phyloP scores from a whole-genome alignment of 768 basidiomycete species.

The Mycena pura region DNA sequence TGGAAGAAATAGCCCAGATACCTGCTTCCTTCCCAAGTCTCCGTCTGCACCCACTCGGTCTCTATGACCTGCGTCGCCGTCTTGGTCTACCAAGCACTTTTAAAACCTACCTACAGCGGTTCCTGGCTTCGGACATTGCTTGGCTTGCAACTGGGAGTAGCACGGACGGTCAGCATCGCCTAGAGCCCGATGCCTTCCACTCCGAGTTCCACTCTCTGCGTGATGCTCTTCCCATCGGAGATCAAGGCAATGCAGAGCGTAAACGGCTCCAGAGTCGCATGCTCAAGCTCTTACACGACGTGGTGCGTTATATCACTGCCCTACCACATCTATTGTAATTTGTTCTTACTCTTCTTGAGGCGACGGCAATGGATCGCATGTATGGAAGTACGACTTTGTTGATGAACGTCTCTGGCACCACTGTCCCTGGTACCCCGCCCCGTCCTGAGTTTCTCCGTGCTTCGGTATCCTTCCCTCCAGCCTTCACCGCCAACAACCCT shows the following conservation, averaged over 20 bases:
- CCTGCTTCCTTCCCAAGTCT: not conserved
- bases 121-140: not conserved
- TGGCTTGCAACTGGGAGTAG: not conserved
- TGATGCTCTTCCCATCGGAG: not conserved
- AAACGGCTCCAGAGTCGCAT: not conserved
- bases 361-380: slow-evolving; percentile 7
- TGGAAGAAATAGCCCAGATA: not conserved
- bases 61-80: not conserved
- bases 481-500: not conserved
- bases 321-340: not conserved
- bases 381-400: slow-evolving; percentile 14
- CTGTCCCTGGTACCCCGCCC: not conserved
- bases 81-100: not conserved
- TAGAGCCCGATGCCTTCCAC: not conserved
- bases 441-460: slow-evolving; percentile 1
- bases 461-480: slow-evolving; percentile 3
- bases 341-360: not conserved
- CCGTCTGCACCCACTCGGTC: not conserved
- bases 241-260: not conserved
- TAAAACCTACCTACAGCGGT: not conserved
- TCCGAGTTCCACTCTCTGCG: not conserved
- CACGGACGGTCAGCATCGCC: not conserved
- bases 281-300: not conserved
- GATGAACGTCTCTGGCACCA: slow-evolving; percentile 13
- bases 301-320: too few species aligned